Base-by-base conservation (phyloP, 441 rosid genomes). In the Erodium moschatum region DNA sequence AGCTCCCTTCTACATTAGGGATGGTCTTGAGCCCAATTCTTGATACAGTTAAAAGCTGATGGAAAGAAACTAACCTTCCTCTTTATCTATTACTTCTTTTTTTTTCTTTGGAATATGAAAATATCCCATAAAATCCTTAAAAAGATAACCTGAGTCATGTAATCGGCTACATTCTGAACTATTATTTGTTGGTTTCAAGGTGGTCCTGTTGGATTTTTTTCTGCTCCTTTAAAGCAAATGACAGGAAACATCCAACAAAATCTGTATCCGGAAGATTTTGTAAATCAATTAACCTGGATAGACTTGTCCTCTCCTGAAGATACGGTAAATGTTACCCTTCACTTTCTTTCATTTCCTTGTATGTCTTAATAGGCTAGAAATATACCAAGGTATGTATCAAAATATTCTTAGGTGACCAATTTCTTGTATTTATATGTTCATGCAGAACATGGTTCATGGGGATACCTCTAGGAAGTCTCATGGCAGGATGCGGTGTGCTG, bases 401-500 rank as follows among this genome's bases (percentile, higher is more conserved):
- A 46, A 42, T 12, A 50, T 67, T 46, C 29, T 63, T 15, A 0
- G 67, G 58, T 63, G 56, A 44, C 67, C 16, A 64, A 66, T 21
- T 72, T 60, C n/a, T 73, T 65, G 21, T 19, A 16, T 70, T 66
- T 52, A 16, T 52, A 50, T 75, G 65, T 74, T 76, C 72, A 48
- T 80, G 82, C 87, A 95, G 99, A 78, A 74, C 67, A 64, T 66
- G 60, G 58, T 76, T 77, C 79, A 76, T 73, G 88, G 71, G 72
- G 80, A 82, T 68, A 69, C 73, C 60, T 52, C 15, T 52, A 18
- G 7, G 18, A 52, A 52, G 18, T 71, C 76, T 9, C 73, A 77
- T 44, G 95, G 89, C 70, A 92, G 81, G 84, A 72, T 95, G 74
- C 85, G 90, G 80, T 90, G 90, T 69, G 89, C 90, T 65, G 82